A percentile compares a stretch with the other conserved stretches of the same genome.
Evolutionary conservation across 768 basidiomycete genomes (phyloP).

Genomic region (Lentinus tigrinus): DNA sequence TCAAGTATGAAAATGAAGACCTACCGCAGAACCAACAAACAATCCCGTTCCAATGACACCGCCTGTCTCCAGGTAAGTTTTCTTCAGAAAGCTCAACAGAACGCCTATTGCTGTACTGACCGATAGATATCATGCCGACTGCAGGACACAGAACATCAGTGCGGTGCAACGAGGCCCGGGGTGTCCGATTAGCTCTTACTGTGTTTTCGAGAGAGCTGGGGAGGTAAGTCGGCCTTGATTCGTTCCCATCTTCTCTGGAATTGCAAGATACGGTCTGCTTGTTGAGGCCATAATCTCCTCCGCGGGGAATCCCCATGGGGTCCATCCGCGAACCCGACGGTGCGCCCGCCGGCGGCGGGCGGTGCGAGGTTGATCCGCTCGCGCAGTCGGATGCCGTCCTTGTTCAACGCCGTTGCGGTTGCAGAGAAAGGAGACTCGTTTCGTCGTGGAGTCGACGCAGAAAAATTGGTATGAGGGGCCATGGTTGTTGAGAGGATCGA

Average conservation of each 20-base stretch:
- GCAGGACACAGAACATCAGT: not conserved
- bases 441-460: too few species aligned
- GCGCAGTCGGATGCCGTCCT: not conserved
- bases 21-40: constrained; percentile 35
- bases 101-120: not conserved
- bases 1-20: too few species aligned
- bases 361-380: not conserved
- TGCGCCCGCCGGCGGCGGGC: not conserved
- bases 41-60: constrained; percentile 40
- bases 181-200: constrained; percentile 19
- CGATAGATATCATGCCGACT: constrained; percentile 31
- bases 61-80: constrained; percentile 15
- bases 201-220: constrained; percentile 26
- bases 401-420: too few species aligned
- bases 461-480: too few species aligned
- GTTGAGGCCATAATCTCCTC: constrained; percentile 1
- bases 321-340: constrained; percentile 2
- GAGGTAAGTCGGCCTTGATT: constrained; percentile 27
- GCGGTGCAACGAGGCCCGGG: not conserved
- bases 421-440: too few species aligned
- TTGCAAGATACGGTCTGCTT: constrained; percentile 22
- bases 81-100: too few species aligned
- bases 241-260: constrained; percentile 27
- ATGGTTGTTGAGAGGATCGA: too few species aligned
- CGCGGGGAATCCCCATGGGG: not conserved